Evolutionary conservation across 2,329 filamentous ascomycete species (phyloP).

Genomic region (Arthrinium puccinioides): DNA sequence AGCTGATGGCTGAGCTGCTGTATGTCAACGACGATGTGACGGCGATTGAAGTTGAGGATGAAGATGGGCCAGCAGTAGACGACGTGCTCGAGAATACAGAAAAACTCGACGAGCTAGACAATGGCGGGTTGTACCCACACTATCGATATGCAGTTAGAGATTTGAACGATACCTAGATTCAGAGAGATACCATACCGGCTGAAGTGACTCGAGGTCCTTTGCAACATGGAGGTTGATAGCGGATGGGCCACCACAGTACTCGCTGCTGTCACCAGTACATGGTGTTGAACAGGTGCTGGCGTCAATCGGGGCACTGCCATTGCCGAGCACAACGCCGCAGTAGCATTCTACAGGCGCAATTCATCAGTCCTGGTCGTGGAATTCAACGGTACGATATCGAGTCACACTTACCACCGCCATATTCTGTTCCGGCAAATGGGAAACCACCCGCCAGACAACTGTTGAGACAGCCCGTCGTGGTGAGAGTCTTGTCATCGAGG

Average conservation of each 20-base stretch:
- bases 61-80: too few relatives aligned
- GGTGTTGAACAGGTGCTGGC: slow-evolving; percentile 37
- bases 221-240: slow-evolving; percentile 40
- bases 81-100: too few relatives aligned
- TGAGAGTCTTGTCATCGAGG: slow-evolving; percentile 28
- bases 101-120: too few relatives aligned
- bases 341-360: slow-evolving; percentile 32
- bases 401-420: slow-evolving; percentile 15
- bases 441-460: slow-evolving; percentile 36
- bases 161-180: too few relatives aligned
- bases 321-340: slow-evolving; percentile 46
- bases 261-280: slow-evolving; percentile 39
- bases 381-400: background rate
- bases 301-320: slow-evolving; percentile 29
- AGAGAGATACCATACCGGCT: slow-evolving; percentile 32
- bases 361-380: background rate
- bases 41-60: too few relatives aligned
- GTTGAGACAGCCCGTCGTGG: slow-evolving; percentile 33
- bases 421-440: slow-evolving; percentile 42
- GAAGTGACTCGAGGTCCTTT: slow-evolving; percentile 38
- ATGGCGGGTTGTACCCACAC: too few relatives aligned
- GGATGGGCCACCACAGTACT: slow-evolving; percentile 35
- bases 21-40: background rate
- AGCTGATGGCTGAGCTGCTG: slow-evolving; percentile 1
- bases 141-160: too few relatives aligned